Conservation (phyloP, 345 rosid species). For the Salix dunnii region DNA sequence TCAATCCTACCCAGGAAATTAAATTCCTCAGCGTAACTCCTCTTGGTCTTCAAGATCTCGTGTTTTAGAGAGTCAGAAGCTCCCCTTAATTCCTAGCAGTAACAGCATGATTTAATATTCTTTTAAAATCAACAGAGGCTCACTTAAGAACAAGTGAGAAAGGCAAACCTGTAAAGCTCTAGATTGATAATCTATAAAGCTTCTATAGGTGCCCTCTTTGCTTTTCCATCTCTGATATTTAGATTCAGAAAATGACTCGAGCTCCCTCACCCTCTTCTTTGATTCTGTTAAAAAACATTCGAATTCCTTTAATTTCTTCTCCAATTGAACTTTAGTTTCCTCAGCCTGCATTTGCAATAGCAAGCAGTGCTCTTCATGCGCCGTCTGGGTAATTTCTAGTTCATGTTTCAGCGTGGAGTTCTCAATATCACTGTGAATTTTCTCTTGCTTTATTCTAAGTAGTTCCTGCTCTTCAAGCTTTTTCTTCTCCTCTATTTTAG, state of each 20-base stretch:
- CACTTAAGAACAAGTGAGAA: slow-evolving; percentile 10
- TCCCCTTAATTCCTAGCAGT: slow-evolving; percentile 56
- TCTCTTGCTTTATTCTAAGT: slow-evolving; percentile 51
- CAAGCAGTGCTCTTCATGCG: slow-evolving; percentile 51
- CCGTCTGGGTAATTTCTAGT: slow-evolving; percentile 46
- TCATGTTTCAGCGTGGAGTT: slow-evolving; percentile 60
- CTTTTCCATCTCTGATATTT: slow-evolving; percentile 68
- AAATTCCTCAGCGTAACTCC: slow-evolving; percentile 56
- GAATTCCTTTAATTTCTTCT: slow-evolving; percentile 58
- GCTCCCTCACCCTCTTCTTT: slow-evolving; percentile 63
- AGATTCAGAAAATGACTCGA: slow-evolving; percentile 62
- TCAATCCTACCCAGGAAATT: slow-evolving; percentile 54
- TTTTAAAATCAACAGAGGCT: slow-evolving; percentile 3
- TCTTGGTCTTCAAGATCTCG: slow-evolving; percentile 62
- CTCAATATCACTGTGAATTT: slow-evolving; percentile 50
- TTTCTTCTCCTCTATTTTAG: slow-evolving; percentile 61
- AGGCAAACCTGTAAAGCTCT: slow-evolving; percentile 63
- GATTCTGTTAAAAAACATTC: slow-evolving; percentile 50
- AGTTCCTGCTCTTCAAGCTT: slow-evolving; percentile 60
- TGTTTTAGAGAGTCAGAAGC: slow-evolving; percentile 58
- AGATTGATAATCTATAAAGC: slow-evolving; percentile 51
- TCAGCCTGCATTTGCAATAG: slow-evolving; percentile 50
- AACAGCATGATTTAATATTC: slow-evolving; percentile 5
- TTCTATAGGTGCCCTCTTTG: slow-evolving; percentile 53
- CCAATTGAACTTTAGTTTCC: slow-evolving; percentile 48